phyloP scores from a whole-genome alignment of 176 grass and related monocot species.

The Oryza brachyantha region DNA sequence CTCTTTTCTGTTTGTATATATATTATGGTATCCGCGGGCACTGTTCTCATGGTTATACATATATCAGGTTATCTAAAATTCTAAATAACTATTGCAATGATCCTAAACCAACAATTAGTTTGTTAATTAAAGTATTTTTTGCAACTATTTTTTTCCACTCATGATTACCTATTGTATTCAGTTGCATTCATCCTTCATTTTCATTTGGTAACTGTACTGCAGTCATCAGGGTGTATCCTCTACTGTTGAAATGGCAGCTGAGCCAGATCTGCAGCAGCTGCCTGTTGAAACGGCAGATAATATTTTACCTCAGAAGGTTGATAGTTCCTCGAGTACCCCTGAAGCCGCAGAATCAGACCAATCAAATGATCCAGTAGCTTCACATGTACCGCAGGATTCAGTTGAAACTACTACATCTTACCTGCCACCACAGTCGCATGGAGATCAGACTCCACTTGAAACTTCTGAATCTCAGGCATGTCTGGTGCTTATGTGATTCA shows the following conservation, averaged over 20 bases:
- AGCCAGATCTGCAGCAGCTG: conserved; percentile 25
- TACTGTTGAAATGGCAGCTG: conserved; percentile 27
- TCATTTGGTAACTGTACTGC: conserved; percentile 39
- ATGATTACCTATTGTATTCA: neutral
- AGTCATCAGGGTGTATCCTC: conserved; percentile 40
- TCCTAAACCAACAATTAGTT: neutral
- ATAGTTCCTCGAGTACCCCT: conserved; percentile 16
- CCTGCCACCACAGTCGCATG: conserved; percentile 38
- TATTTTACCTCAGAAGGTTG: conserved; percentile 22
- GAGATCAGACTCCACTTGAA: conserved; percentile 56
- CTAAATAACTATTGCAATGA: neutral
- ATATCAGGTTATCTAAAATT: neutral
- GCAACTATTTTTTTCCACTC: neutral
- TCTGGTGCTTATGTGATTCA: conserved; percentile 20
- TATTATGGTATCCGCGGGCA: neutral
- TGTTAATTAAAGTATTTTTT: neutral
- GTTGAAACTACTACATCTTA: conserved; percentile 38
- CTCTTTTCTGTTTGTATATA: neutral
- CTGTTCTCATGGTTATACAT: neutral
- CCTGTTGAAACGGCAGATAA: conserved; percentile 34
- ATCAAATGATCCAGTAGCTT: conserved; percentile 33
- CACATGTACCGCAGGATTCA: conserved; percentile 35
- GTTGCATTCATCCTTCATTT: conserved; percentile 22
- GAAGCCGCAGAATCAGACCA: conserved; percentile 33
- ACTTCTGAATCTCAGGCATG: conserved; percentile 53